These are phyloP conservation scores for Kuraishia hungarica DNA, from an alignment of 805 yeast species.

Conservation along the genomic window DNA sequence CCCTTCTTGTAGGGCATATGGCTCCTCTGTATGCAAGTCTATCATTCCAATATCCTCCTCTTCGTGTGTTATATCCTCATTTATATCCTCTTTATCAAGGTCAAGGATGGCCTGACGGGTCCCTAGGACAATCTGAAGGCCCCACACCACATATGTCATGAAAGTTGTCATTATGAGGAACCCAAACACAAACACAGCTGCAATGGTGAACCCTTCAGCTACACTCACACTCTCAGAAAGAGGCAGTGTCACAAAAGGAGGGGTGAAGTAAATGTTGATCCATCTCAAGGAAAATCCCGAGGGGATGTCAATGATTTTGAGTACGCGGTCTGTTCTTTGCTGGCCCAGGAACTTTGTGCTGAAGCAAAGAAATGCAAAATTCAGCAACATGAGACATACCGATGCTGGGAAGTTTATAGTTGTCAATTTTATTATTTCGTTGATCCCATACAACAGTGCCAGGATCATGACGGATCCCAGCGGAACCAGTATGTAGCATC, in stretches of 20 bases:
- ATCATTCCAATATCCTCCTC: neutral
- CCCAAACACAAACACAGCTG: constrained; percentile 65
- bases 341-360: constrained; percentile 29
- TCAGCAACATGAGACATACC: constrained; percentile 59
- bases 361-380: constrained; percentile 36
- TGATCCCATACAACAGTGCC: constrained; percentile 42
- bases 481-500: constrained; percentile 1
- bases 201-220: constrained; percentile 63
- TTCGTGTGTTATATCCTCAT: constrained; percentile 6
- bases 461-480: constrained; percentile 38
- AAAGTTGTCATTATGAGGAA: constrained; percentile 42
- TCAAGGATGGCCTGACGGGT: neutral
- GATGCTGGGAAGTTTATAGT: constrained; percentile 59
- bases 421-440: constrained; percentile 34
- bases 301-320: constrained; percentile 42
- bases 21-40: neutral
- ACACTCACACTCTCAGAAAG: constrained; percentile 57
- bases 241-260: constrained; percentile 67
- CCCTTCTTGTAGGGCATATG: constrained; percentile 6
- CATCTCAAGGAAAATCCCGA: constrained; percentile 58
- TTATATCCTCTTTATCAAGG: constrained; percentile 5
- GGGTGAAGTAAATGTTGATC: constrained; percentile 75
- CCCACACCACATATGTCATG: constrained; percentile 39
- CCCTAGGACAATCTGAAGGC: constrained; percentile 25
- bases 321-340: constrained; percentile 15